Conservation (phyloP, 139 green algal genomes). For the Chlorella sp. region DNA sequence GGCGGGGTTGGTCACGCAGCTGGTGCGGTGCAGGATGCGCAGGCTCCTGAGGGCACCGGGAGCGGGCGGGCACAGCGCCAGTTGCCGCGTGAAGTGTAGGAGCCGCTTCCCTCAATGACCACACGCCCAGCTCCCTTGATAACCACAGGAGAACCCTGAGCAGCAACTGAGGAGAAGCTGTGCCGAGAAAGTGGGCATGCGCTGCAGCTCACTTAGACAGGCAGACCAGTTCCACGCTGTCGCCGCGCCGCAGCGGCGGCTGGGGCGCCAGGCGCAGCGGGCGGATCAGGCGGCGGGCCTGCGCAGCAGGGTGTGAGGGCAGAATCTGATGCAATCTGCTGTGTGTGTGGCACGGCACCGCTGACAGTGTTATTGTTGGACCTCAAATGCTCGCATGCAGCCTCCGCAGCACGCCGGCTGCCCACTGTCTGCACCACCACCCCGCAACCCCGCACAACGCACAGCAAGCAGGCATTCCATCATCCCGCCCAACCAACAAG, state of each 20-base stretch:
- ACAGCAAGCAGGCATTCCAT: too few relatives aligned
- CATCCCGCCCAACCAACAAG: background rate
- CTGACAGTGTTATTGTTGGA: background rate
- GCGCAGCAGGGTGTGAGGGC: background rate
- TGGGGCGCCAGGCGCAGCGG: conserved; percentile 38
- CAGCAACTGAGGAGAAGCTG: background rate
- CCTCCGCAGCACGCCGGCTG: too few relatives aligned
- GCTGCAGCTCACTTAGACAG: conserved; percentile 50
- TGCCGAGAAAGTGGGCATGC: too few relatives aligned
- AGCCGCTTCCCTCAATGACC: too few relatives aligned
- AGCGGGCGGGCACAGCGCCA: background rate
- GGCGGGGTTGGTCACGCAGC: conserved; percentile 76
- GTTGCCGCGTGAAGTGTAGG: too few relatives aligned
- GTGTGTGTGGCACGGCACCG: too few relatives aligned
- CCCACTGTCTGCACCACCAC: background rate
- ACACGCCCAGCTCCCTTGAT: too few relatives aligned
- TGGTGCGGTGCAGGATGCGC: conserved; percentile 75
- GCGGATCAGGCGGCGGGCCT: conserved; percentile 55
- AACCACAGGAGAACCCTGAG: background rate
- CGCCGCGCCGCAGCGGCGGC: conserved; percentile 51
- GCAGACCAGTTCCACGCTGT: conserved; percentile 73
- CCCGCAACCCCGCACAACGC: too few relatives aligned
- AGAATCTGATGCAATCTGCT: too few relatives aligned
- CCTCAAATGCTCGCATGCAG: too few relatives aligned
- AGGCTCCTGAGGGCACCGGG: conserved; percentile 55